Conservation (phyloP, 305 asterid genomes). For the Solanum aculeatissimum region DNA sequence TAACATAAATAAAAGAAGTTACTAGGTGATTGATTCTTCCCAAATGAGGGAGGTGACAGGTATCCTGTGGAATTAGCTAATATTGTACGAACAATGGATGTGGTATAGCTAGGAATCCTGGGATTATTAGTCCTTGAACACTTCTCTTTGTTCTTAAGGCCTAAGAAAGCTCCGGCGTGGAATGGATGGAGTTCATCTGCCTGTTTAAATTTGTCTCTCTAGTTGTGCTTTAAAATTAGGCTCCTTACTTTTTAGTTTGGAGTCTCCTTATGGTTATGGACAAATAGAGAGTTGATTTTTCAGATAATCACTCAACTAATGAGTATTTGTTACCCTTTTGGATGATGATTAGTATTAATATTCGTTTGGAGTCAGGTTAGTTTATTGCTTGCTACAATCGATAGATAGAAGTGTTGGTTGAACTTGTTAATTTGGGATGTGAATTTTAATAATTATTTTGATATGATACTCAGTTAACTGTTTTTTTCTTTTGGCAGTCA, state of each 20-base stretch:
- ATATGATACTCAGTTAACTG: not conserved
- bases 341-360: not conserved
- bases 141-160: not conserved
- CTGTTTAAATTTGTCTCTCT: not conserved
- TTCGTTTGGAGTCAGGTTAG: not conserved
- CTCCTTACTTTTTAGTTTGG: not conserved
- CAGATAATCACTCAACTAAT: too few relatives aligned
- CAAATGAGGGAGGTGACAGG: too few relatives aligned
- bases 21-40: too few relatives aligned
- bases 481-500: conserved; percentile 3
- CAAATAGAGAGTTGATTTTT: not conserved
- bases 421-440: not conserved
- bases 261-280: not conserved
- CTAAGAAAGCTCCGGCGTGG: not conserved
- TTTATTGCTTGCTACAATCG: not conserved
- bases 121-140: not conserved
- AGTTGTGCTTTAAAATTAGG: not conserved
- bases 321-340: not conserved
- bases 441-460: not conserved
- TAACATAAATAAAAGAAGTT: too few relatives aligned
- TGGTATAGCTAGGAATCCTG: not conserved
- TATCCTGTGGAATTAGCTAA: not conserved
- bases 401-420: not conserved
- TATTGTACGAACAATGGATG: not conserved
- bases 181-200: not conserved